These are phyloP conservation scores for Entomortierella lignicola DNA, from an alignment of 192 early-diverging fungal species.

Conservation along the genomic window DNA sequence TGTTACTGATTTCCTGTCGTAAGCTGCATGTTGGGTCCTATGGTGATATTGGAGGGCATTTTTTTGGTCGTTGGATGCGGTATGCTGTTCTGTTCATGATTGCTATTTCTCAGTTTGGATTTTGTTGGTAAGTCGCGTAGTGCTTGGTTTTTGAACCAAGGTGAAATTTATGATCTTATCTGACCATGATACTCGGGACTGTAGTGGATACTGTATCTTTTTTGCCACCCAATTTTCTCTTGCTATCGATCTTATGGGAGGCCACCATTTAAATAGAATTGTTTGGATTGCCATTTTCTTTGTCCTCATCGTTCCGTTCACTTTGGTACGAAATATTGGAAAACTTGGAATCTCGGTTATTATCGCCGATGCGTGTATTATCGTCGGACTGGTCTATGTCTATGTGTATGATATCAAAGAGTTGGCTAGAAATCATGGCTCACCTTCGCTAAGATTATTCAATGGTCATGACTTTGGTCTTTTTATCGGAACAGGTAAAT, in stretches of 20 bases:
- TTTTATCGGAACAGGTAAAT: conserved; percentile 56
- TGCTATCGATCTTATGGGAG: conserved; percentile 72
- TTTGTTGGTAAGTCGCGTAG: conserved; percentile 71
- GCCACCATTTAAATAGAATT: conserved; percentile 69
- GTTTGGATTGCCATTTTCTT: conserved; percentile 76
- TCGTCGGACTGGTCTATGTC: conserved; percentile 81
- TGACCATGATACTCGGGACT: background rate
- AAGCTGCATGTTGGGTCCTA: conserved; percentile 71
- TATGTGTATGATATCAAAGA: conserved; percentile 77
- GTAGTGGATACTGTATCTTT: conserved; percentile 80
- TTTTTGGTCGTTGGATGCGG: conserved; percentile 74
- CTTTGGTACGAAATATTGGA: conserved; percentile 87
- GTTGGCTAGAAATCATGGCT: conserved; percentile 63
- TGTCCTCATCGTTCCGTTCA: conserved; percentile 81
- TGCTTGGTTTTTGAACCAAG: background rate
- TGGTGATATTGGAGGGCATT: conserved; percentile 73
- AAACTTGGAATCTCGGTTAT: conserved; percentile 81
- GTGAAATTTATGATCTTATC: background rate
- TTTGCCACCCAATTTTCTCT: conserved; percentile 86
- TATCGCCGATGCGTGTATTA: conserved; percentile 89
- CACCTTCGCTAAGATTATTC: conserved; percentile 65
- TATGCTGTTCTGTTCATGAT: conserved; percentile 74
- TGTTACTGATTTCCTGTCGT: conserved; percentile 73
- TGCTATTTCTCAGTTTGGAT: conserved; percentile 82
- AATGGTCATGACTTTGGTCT: conserved; percentile 53